Evolutionary conservation across 1,139 yeast genomes (phyloP).

Genomic region (Taphrina communis): DNA sequence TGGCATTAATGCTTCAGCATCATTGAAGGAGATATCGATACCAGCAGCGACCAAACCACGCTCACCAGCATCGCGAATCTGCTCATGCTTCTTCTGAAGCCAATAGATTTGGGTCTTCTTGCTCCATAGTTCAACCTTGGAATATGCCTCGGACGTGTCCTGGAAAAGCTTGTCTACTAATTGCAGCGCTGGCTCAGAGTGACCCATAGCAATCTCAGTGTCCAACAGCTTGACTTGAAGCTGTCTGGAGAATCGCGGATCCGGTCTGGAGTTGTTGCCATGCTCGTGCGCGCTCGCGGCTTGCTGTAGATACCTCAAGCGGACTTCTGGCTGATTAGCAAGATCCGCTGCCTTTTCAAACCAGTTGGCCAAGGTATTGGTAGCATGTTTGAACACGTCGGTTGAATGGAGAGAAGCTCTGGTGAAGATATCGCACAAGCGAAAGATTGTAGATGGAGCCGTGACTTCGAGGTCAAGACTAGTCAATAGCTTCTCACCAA

Average conservation of each 20-base stretch:
- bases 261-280: no score
- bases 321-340: slow-evolving; percentile 11
- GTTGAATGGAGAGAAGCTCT: background rate
- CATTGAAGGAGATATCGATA: slow-evolving; percentile 6
- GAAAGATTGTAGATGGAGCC: slow-evolving; percentile 4
- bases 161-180: background rate
- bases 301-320: slow-evolving; percentile 11
- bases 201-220: slow-evolving; percentile 1
- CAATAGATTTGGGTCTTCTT: background rate
- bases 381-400: background rate
- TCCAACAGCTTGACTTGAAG: background rate
- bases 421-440: slow-evolving; percentile 1
- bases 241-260: no score
- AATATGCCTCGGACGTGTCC: background rate
- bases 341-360: slow-evolving; percentile 15
- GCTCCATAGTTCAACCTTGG: background rate
- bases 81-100: background rate
- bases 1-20: slow-evolving; percentile 11
- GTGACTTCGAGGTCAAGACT: background rate
- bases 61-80: slow-evolving; percentile 18
- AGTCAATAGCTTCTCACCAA: background rate
- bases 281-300: background rate
- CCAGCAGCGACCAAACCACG: slow-evolving; percentile 9
- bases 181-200: slow-evolving; percentile 5
- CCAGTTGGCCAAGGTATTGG: background rate